These are phyloP conservation scores for Auxenochlorella pyrenoidosa DNA, from an alignment of 139 green algal species.

Conservation along the genomic window DNA sequence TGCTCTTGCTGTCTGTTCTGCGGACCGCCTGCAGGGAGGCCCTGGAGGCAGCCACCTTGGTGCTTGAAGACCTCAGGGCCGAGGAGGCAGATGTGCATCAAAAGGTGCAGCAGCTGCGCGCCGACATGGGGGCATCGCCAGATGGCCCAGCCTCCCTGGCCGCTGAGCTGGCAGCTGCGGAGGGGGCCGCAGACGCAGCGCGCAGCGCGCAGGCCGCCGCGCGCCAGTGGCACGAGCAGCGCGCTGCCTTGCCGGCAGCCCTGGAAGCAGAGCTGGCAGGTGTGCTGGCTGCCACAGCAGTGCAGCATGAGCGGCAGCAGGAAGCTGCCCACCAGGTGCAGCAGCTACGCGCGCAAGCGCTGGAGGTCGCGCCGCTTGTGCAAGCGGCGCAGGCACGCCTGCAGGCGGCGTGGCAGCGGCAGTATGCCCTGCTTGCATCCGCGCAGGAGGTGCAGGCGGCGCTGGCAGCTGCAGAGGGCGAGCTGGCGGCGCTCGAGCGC, in stretches of 20 bases:
- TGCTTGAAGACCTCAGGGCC: background rate
- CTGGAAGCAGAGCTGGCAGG: background rate
- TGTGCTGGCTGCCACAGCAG: background rate
- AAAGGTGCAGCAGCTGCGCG: background rate
- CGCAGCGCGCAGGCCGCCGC: background rate
- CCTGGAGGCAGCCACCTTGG: background rate
- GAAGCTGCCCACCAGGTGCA: background rate
- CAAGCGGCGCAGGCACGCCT: background rate
- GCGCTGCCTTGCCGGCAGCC: background rate
- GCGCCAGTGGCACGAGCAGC: background rate
- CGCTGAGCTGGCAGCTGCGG: background rate
- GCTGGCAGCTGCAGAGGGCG: background rate
- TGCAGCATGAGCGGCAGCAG: background rate
- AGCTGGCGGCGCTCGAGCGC: constrained; percentile 6
- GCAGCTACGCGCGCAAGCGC: background rate
- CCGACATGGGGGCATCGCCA: background rate
- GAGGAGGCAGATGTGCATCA: background rate
- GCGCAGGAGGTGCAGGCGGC: background rate
- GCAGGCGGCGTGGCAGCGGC: background rate
- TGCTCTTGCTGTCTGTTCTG: too few species aligned
- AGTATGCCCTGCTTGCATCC: background rate
- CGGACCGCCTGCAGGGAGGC: background rate
- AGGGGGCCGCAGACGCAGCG: background rate
- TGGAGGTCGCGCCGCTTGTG: background rate
- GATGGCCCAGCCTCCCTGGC: background rate